A percentile compares a stretch with the other conserved stretches of the same genome.
These are phyloP conservation scores for Venturia nashicola DNA, from an alignment of 2,329 filamentous ascomycete genomes.

Conservation along the genomic window DNA sequence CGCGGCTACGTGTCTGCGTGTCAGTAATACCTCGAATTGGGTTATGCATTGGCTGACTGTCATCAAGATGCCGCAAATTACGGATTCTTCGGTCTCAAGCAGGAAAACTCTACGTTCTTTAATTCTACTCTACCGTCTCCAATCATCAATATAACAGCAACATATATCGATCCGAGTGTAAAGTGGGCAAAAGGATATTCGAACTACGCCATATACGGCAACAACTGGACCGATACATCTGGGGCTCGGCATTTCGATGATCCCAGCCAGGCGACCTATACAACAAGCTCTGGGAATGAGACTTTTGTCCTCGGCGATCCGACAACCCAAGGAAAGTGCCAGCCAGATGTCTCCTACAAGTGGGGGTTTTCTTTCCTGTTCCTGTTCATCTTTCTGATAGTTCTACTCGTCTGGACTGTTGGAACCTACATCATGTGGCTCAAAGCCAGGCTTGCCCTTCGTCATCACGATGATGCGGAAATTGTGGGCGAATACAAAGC, in stretches of 20 bases:
- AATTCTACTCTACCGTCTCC: not conserved
- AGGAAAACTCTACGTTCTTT: not conserved
- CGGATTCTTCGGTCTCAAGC: conserved; percentile 1
- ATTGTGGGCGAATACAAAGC: conserved; percentile 16
- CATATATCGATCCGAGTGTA: not conserved
- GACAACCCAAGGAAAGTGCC: conserved; percentile 1
- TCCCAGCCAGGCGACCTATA: not conserved
- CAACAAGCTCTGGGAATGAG: not conserved
- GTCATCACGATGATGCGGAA: conserved; percentile 5
- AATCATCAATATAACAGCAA: not conserved
- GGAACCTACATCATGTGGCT: conserved; percentile 15
- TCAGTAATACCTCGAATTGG: not conserved
- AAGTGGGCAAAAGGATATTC: too few relatives aligned
- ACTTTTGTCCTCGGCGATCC: not conserved
- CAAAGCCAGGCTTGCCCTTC: conserved; percentile 10
- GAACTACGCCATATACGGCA: not conserved
- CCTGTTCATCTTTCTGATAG: conserved; percentile 12
- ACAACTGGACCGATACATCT: not conserved
- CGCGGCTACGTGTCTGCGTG: not conserved
- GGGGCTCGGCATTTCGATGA: not conserved
- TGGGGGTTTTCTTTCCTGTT: conserved; percentile 19
- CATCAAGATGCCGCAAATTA: not conserved
- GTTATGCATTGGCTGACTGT: not conserved
- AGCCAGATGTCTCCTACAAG: conserved; percentile 12
- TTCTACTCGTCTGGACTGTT: conserved; percentile 14